Percentiles rank a stretch among this genome's conserved stretches.
These are phyloP conservation scores for Colletotrichum theobromicola DNA, from an alignment of 2,329 filamentous ascomycete genomes.

Conservation along the genomic window DNA sequence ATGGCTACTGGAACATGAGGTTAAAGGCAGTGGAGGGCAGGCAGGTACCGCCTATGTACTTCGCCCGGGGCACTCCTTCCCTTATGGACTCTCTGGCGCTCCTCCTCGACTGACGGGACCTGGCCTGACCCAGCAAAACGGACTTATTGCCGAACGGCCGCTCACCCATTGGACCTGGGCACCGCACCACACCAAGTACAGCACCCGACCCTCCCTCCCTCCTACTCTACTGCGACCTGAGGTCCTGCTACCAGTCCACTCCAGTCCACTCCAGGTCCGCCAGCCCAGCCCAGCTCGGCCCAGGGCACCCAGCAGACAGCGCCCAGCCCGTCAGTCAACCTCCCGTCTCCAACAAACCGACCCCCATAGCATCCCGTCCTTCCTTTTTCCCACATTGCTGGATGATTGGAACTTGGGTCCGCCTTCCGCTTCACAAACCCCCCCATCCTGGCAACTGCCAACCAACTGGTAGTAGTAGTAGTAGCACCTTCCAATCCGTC, in stretches of 20 bases:
- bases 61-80: no score
- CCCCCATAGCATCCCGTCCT: not conserved
- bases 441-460: constrained; percentile 18
- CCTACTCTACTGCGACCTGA: not conserved
- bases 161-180: not conserved
- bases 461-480: constrained; percentile 21
- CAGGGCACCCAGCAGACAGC: not conserved
- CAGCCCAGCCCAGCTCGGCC: not conserved
- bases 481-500: constrained; percentile 14
- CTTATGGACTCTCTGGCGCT: not conserved
- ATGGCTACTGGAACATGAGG: not conserved
- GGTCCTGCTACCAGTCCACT: not conserved
- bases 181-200: not conserved
- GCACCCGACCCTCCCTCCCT: not conserved
- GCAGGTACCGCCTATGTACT: no score
- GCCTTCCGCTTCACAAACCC: not conserved
- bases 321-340: constrained; percentile 5
- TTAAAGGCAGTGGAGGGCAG: no score
- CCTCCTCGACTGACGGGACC: not conserved
- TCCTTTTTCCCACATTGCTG: constrained; percentile 9
- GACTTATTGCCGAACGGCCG: constrained; percentile 18
- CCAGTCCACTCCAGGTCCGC: not conserved
- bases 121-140: constrained; percentile 4
- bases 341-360: constrained; percentile 1
- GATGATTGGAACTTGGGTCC: not conserved